Percentiles rank a stretch among this genome's conserved stretches.
Conservation (phyloP, 2,329 filamentous ascomycete species). For the Aspergillus cejpii region DNA sequence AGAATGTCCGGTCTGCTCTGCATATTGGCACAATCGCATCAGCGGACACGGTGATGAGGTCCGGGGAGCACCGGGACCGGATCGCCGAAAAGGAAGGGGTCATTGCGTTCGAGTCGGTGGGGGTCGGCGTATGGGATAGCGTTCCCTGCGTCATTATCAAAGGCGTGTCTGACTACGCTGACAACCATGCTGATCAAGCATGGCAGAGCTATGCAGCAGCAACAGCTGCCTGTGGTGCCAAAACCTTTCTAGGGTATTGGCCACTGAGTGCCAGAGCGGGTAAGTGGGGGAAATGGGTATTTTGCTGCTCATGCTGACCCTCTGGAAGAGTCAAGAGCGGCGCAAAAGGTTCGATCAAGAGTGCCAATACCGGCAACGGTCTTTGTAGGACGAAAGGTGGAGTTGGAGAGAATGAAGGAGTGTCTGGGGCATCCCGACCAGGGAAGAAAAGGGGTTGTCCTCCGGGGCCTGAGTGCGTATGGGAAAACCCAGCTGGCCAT, state of each 20-base stretch:
- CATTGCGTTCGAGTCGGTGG: slow-evolving; percentile 1
- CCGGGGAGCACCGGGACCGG: slow-evolving; percentile 8
- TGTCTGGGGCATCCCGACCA: not conserved
- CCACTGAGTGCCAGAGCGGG: not conserved
- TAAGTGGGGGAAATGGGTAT: not conserved
- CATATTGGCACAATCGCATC: slow-evolving; percentile 9
- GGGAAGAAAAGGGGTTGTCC: not conserved
- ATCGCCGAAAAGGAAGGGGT: slow-evolving; percentile 1
- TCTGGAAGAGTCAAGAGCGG: not conserved
- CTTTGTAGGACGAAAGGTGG: not conserved
- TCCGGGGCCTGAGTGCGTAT: slow-evolving; percentile 4
- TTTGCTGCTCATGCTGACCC: not conserved
- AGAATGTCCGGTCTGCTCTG: not conserved
- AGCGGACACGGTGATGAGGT: slow-evolving; percentile 12
- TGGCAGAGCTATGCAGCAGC: slow-evolving; percentile 19
- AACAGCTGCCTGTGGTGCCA: slow-evolving; percentile 13
- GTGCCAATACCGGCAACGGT: not conserved
- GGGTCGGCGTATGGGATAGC: slow-evolving; percentile 10
- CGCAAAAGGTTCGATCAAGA: not conserved
- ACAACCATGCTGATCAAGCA: slow-evolving; percentile 14
- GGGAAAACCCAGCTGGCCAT: slow-evolving; percentile 6
- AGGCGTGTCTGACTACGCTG: slow-evolving; percentile 16
- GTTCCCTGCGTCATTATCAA: slow-evolving; percentile 12
- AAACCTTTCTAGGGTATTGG: slow-evolving; percentile 6
- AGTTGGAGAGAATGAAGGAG: not conserved